phyloP scores from a whole-genome alignment of 2,329 filamentous ascomycete species.

The Orbilia oligospora region DNA sequence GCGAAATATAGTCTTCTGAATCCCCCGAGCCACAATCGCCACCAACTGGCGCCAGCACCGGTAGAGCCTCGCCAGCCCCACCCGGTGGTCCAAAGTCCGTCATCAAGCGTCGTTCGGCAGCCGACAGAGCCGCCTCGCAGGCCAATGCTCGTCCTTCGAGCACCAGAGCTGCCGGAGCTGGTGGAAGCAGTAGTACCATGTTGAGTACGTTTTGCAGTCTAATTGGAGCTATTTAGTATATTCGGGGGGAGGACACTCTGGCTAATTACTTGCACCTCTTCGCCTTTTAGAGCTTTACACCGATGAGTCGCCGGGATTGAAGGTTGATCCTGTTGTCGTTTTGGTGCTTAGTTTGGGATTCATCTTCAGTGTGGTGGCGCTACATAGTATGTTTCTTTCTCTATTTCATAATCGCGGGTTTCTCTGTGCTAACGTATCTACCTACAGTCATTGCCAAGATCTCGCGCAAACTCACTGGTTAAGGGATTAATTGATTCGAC shows the following conservation, averaged over 20 bases:
- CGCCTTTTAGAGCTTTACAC: conserved; percentile 83
- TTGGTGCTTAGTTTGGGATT: conserved; percentile 96
- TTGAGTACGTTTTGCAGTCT: conserved; percentile 79
- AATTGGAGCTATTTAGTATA: conserved; percentile 6
- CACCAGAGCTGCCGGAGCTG: conserved; percentile 92
- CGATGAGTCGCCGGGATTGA: conserved; percentile 95
- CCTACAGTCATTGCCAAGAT: conserved; percentile 92
- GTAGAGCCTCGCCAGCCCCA: conserved; percentile 86
- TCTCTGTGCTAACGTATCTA: conserved; percentile 49
- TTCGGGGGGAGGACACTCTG: not conserved
- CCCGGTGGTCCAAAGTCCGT: conserved; percentile 95
- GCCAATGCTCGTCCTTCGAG: conserved; percentile 93
- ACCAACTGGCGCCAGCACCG: conserved; percentile 76
- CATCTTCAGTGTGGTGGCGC: conserved; percentile 97
- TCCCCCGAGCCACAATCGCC: conserved; percentile 72
- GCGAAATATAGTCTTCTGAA: conserved; percentile 69
- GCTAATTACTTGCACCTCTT: not conserved
- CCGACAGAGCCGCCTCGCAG: conserved; percentile 96
- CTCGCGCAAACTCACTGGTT: conserved; percentile 80
- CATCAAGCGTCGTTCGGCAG: conserved; percentile 93
- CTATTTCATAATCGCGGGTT: not conserved
- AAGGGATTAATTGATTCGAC: conserved; percentile 25
- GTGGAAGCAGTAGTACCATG: conserved; percentile 98
- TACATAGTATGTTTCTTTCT: conserved; percentile 85
- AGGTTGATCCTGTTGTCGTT: conserved; percentile 98